phyloP scores from a whole-genome alignment of 768 basidiomycete genomes.

The Kwoniella shandongensis region DNA sequence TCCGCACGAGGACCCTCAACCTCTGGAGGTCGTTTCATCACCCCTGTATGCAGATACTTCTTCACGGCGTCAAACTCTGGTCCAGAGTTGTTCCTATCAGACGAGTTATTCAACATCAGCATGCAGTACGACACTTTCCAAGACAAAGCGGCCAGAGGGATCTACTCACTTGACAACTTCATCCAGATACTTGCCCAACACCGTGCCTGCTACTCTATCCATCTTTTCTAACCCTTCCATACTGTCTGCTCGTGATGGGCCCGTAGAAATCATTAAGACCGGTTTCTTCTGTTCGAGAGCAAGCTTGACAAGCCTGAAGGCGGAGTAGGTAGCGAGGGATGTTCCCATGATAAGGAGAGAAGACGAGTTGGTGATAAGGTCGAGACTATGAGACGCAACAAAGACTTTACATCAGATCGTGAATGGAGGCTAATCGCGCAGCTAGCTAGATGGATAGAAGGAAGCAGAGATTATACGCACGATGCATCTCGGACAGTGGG shows the following conservation, averaged over 20 bases:
- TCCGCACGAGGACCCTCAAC: slow-evolving; percentile 49
- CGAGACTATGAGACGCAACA: neutral
- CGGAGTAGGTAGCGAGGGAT: slow-evolving; percentile 88
- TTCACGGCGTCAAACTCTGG: slow-evolving; percentile 40
- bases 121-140: neutral
- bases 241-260: slow-evolving; percentile 80
- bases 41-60: slow-evolving; percentile 38
- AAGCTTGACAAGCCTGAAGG: slow-evolving; percentile 78
- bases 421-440: too few relatives aligned
- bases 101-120: slow-evolving; percentile 14
- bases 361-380: slow-evolving; percentile 55
- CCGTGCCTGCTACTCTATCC: slow-evolving; percentile 69
- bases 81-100: slow-evolving; percentile 32
- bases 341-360: slow-evolving; percentile 80
- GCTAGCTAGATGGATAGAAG: too few relatives aligned
- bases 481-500: slow-evolving; percentile 66
- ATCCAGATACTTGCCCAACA: slow-evolving; percentile 64
- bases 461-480: slow-evolving; percentile 59
- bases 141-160: too few relatives aligned
- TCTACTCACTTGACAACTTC: slow-evolving; percentile 45
- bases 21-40: slow-evolving; percentile 44
- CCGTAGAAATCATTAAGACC: slow-evolving; percentile 78
- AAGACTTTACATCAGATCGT: too few relatives aligned
- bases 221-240: slow-evolving; percentile 69
- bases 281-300: slow-evolving; percentile 74